Evolutionary conservation across 2,329 filamentous ascomycete species (phyloP), one percentile per base, ranked within the genome.

Genomic region (Trichoderma endophyticum): DNA sequence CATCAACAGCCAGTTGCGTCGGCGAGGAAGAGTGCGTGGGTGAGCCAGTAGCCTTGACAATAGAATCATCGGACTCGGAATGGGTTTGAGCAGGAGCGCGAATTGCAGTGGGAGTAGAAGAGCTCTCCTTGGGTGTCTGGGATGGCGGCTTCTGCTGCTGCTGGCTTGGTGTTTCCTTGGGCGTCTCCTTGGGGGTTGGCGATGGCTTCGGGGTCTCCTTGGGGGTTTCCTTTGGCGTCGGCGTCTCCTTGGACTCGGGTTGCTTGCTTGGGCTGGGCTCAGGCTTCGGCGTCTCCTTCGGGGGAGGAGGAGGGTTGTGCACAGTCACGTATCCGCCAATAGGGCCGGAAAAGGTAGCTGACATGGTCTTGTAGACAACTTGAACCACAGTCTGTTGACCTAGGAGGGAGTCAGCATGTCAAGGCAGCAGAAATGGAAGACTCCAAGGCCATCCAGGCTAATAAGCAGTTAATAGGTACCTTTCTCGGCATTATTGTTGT

Each of bases 291-390:
- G 57, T 60, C 57, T 60, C 57, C 54, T 73, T 71, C 8, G 74
- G 57, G 7, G 69, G 60, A 43, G 74, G 57, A 32, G 74, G 26
- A 12, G 77, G 76, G 59, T 71, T 48, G 11, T 72, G 76, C 11
- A 82, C 63, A 6, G 83, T 85, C 39, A 80, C 80, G 70, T 82
- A 85, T 30, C 84, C 82, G 32, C 76, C 84, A 70, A 86, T 78
- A 6, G 78, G 76, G n/a, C 83, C 84, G 43, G 80, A 78, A 48
- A 85, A 85, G 5, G 80, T 83, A 14, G 81, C 77, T 6, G 77
- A 74, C 77, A 84, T 73, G 48, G 84, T 86, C 64, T 81, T 80
- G 75, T 82, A 85, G 24, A 85, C 79, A 21, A 82, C 83, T 15
- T 76, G 77, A 39, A 81, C 75, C 56, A 83, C 77, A 24, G 54